Evolutionary conservation across 2,329 filamentous ascomycete species (phyloP).

Genomic region (Myrmaecium sp.): DNA sequence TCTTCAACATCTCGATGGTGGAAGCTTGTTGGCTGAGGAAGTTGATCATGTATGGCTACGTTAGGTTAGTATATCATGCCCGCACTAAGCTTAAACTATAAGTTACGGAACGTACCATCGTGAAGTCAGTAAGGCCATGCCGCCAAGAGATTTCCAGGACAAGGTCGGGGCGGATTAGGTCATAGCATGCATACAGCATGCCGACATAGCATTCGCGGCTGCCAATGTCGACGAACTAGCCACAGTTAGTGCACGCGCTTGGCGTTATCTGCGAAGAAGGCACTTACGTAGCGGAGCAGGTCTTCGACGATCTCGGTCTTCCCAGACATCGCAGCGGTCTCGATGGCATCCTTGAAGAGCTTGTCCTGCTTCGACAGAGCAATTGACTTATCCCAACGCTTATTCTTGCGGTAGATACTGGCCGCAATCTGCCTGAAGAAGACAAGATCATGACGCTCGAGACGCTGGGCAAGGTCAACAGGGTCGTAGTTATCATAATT

Average conservation of each 20-base stretch:
- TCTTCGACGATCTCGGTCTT: constrained; percentile 93
- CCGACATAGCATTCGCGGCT: constrained; percentile 99
- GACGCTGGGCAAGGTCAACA: constrained; percentile 72
- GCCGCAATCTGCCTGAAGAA: constrained; percentile 99
- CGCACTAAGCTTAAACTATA: constrained; percentile 1
- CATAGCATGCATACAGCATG: constrained; percentile 98
- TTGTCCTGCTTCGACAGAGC: constrained; percentile 97
- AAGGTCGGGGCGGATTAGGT: constrained; percentile 81
- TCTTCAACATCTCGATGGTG: constrained; percentile 70
- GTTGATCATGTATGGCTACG: constrained; percentile 90
- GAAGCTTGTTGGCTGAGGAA: constrained; percentile 80
- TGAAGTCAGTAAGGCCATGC: constrained; percentile 84
- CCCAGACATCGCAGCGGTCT: constrained; percentile 82
- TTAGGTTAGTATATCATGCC: constrained; percentile 5
- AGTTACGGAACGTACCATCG: constrained; percentile 44
- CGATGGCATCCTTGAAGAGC: constrained; percentile 97
- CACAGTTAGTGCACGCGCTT: constrained; percentile 15
- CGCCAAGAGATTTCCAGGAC: constrained; percentile 97
- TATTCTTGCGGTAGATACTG: constrained; percentile 98
- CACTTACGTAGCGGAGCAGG: constrained; percentile 85
- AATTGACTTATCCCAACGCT: constrained; percentile 99
- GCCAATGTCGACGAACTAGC: constrained; percentile 98
- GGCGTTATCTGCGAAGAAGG: constrained; percentile 1
- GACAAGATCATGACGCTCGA: constrained; percentile 94
- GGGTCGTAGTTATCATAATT: constrained; percentile 99